A percentile compares a stretch with the other conserved stretches of the same genome.
phyloP scores from a whole-genome alignment of 2,329 filamentous ascomycete genomes.

The Sporothrix dimorphospora region DNA sequence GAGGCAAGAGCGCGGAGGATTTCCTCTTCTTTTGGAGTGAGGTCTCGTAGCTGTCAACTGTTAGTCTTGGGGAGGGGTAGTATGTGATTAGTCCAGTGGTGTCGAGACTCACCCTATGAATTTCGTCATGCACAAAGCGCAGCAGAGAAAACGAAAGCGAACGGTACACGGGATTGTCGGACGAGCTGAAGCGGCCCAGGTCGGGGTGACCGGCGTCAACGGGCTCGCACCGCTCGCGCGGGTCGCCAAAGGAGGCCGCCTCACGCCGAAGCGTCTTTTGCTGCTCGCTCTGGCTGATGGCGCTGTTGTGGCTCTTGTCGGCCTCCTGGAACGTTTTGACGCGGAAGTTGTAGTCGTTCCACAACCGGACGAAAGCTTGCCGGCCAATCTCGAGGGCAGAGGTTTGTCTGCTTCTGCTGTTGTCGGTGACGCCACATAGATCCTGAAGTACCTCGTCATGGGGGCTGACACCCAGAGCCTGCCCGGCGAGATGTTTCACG shows the following conservation, averaged over 20 bases:
- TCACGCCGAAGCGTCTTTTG: constrained; percentile 36
- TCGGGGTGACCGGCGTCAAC: constrained; percentile 46
- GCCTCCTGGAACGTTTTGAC: constrained; percentile 42
- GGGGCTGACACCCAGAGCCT: constrained; percentile 34
- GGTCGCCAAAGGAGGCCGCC: constrained; percentile 40
- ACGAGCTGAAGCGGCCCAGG: constrained; percentile 46
- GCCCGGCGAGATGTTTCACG: constrained; percentile 39
- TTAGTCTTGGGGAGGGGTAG: background rate
- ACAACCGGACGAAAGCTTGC: constrained; percentile 38
- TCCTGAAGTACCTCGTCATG: constrained; percentile 37
- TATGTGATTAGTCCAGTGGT: background rate
- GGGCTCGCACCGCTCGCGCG: constrained; percentile 40
- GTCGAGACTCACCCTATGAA: constrained; percentile 35
- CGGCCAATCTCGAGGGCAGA: constrained; percentile 35
- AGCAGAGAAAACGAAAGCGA: constrained; percentile 35
- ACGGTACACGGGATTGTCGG: constrained; percentile 38
- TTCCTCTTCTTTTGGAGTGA: constrained; percentile 37
- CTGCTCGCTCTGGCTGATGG: constrained; percentile 15
- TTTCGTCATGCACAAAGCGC: constrained; percentile 36
- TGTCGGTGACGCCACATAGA: constrained; percentile 37
- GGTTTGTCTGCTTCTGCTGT: constrained; percentile 16
- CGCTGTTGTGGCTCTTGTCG: constrained; percentile 22
- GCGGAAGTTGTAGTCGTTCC: constrained; percentile 42
- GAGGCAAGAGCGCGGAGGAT: constrained; percentile 36
- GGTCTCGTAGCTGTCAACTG: constrained; percentile 29